Conservation (phyloP, 805 yeast genomes). For the Candida easanensis region DNA sequence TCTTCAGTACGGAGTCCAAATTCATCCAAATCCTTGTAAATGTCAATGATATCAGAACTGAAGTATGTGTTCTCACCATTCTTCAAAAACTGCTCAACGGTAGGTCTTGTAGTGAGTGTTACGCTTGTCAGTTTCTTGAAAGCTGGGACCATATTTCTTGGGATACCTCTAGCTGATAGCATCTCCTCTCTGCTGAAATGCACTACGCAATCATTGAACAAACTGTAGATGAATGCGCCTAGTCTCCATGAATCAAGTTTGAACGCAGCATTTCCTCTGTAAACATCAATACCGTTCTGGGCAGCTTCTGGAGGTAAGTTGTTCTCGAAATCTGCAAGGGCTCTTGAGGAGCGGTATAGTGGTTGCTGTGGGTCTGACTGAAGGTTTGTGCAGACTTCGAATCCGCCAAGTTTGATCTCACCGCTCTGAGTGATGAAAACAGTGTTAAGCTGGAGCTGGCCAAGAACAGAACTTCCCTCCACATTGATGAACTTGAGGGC, state of each 20-base stretch:
- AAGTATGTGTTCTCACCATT: slow-evolving; percentile 27
- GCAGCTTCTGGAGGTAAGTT: slow-evolving; percentile 53
- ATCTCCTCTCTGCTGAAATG: slow-evolving; percentile 13
- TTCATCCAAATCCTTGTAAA: slow-evolving; percentile 54
- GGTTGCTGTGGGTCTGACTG: slow-evolving; percentile 32
- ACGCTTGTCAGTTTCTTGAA: slow-evolving; percentile 40
- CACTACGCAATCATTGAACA: slow-evolving; percentile 34
- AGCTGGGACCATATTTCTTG: slow-evolving; percentile 31
- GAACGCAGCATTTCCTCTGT: slow-evolving; percentile 31
- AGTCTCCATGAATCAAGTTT: slow-evolving; percentile 65
- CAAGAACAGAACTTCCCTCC: slow-evolving; percentile 58
- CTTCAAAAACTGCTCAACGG: slow-evolving; percentile 28
- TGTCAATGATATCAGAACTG: slow-evolving; percentile 45
- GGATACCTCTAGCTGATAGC: slow-evolving; percentile 29
- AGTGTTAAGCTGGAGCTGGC: slow-evolving; percentile 53
- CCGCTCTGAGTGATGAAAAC: slow-evolving; percentile 68
- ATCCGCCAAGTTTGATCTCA: slow-evolving; percentile 83
- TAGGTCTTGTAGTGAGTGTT: slow-evolving; percentile 37
- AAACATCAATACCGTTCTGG: slow-evolving; percentile 41
- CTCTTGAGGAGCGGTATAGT: slow-evolving; percentile 34
- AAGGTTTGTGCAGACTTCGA: slow-evolving; percentile 60
- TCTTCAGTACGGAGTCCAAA: slow-evolving; percentile 49
- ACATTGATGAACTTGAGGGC: slow-evolving; percentile 57
- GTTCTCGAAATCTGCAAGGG: slow-evolving; percentile 32
- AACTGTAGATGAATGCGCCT: slow-evolving; percentile 51